A percentile compares a stretch with the other conserved stretches of the same genome.
Conservation (phyloP, 2,329 filamentous ascomycete species). For the Thyridium curvatum region DNA sequence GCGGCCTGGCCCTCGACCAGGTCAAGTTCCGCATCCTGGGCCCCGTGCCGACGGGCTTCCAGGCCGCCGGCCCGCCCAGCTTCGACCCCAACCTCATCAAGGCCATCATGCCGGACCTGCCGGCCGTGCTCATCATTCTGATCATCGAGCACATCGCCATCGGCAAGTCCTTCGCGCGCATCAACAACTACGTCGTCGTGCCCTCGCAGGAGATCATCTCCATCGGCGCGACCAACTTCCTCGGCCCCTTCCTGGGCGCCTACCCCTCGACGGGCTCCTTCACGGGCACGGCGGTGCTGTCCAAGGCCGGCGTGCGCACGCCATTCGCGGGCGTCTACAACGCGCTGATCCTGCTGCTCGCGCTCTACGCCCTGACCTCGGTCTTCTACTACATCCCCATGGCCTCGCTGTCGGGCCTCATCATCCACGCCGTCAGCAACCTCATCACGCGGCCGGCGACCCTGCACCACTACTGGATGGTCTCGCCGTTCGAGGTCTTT, state of each 20-base stretch:
- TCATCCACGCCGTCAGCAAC: constrained; percentile 92
- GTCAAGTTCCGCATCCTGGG: constrained; percentile 70
- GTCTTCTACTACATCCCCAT: constrained; percentile 93
- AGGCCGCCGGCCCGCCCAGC: constrained; percentile 66
- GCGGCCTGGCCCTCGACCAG: constrained; percentile 46
- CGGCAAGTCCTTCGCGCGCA: constrained; percentile 89
- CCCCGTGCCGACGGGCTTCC: constrained; percentile 58
- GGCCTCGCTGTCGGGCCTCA: constrained; percentile 75
- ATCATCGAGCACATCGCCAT: constrained; percentile 97
- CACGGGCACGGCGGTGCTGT: constrained; percentile 93
- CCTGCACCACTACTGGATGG: constrained; percentile 31
- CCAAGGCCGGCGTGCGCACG: constrained; percentile 89
- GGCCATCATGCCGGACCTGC: constrained; percentile 65
- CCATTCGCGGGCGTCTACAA: constrained; percentile 88
- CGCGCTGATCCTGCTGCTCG: constrained; percentile 75
- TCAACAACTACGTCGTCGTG: constrained; percentile 95
- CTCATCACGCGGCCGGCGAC: constrained; percentile 4
- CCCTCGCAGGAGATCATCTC: constrained; percentile 95
- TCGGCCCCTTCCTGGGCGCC: constrained; percentile 85
- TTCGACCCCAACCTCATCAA: constrained; percentile 62
- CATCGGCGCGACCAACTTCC: constrained; percentile 83
- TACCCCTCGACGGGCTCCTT: constrained; percentile 95
- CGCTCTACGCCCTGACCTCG: constrained; percentile 80
- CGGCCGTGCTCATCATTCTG: constrained; percentile 85
- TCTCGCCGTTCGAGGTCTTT: constrained; percentile 31